These are phyloP conservation scores for Pezizomycotina sp. DNA, from an alignment of 2,329 filamentous ascomycete species.

Conservation along the genomic window DNA sequence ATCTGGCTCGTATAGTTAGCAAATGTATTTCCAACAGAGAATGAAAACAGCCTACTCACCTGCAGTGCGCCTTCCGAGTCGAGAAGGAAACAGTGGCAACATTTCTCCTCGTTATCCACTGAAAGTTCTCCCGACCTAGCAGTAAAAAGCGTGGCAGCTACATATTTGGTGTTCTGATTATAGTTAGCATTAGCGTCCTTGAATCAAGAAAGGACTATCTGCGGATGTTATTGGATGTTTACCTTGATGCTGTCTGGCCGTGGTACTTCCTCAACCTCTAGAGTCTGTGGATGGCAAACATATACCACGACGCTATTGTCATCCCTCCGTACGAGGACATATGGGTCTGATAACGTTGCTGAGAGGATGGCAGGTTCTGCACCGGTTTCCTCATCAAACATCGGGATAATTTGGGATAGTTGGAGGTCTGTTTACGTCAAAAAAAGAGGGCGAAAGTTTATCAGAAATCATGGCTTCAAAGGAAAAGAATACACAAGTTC, in stretches of 20 bases:
- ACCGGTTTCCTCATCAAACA: constrained; percentile 79
- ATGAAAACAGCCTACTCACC: constrained; percentile 36
- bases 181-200: no score
- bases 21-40: neutral
- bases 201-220: neutral
- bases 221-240: neutral
- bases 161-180: no score
- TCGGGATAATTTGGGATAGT: constrained; percentile 76
- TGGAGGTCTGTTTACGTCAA: constrained; percentile 49
- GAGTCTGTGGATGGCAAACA: constrained; percentile 57
- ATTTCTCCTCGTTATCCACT: constrained; percentile 25
- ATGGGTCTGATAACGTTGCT: constrained; percentile 75
- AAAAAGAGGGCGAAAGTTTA: constrained; percentile 27
- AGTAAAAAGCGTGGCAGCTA: no score
- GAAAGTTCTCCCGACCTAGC: constrained; percentile 22
- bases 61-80: constrained; percentile 57
- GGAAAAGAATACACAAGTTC: constrained; percentile 9
- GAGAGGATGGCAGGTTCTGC: constrained; percentile 61
- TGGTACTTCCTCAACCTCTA: constrained; percentile 61
- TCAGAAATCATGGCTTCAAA: constrained; percentile 8
- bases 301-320: constrained; percentile 67
- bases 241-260: constrained; percentile 16
- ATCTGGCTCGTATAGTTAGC: constrained; percentile 37
- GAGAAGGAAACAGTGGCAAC: constrained; percentile 59
- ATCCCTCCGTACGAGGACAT: constrained; percentile 65